phyloP scores from a whole-genome alignment of 306 rosid species.

The Quillaja saponaria region DNA sequence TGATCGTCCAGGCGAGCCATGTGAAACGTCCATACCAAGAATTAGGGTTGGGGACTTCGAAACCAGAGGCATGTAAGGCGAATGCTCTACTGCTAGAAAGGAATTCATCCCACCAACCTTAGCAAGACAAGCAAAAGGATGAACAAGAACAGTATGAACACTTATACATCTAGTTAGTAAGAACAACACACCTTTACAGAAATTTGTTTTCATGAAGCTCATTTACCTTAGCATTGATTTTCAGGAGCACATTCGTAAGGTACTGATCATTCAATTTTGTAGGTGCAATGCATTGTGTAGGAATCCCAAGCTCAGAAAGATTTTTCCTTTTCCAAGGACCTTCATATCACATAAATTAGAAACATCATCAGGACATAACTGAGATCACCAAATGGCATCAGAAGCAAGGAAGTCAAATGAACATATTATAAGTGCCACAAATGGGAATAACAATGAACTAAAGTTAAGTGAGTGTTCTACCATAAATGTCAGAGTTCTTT shows the following conservation, averaged over 20 bases:
- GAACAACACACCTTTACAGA: neutral
- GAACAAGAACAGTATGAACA: too few species aligned
- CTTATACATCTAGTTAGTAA: neutral
- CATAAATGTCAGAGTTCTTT: conserved; percentile 50
- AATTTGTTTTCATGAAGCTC: neutral
- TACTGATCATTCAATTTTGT: conserved; percentile 43
- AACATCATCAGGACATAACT: neutral
- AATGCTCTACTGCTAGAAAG: conserved; percentile 24
- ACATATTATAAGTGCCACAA: neutral
- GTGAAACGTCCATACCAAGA: conserved; percentile 58
- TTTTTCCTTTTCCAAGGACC: conserved; percentile 55
- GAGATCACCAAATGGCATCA: neutral
- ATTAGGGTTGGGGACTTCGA: conserved; percentile 41
- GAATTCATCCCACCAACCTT: conserved; percentile 58
- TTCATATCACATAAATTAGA: conserved; percentile 3
- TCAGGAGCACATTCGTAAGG: conserved; percentile 47
- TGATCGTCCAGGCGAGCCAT: conserved; percentile 47
- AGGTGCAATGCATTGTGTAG: conserved; percentile 52
- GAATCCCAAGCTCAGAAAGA: conserved; percentile 37
- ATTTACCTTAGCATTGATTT: conserved; percentile 55
- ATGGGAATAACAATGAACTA: neutral
- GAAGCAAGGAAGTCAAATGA: neutral
- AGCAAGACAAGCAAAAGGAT: conserved; percentile 5
- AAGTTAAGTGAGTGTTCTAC: conserved; percentile 23
- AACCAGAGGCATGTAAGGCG: conserved; percentile 31